Evolutionary conservation across 768 basidiomycete genomes (phyloP), one percentile per base, ranked within the genome.

Genomic region (Rhodotorula diobovata): DNA sequence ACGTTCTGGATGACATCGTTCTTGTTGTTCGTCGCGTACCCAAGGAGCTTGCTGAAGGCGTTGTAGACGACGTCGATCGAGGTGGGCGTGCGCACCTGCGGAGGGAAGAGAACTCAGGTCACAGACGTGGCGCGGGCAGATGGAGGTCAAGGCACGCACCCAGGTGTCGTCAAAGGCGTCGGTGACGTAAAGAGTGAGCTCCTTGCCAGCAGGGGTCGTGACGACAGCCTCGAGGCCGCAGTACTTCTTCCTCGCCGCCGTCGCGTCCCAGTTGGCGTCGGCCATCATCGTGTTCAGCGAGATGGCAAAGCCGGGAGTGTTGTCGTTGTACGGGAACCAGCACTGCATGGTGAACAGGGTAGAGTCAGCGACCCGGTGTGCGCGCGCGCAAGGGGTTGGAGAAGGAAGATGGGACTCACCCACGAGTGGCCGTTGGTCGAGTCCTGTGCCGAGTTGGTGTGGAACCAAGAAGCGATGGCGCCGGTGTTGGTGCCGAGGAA

Each of bases 141-240:
- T n/a, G n/a, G n/a, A n/a, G n/a, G n/a, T n/a, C n/a, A n/a, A n/a
- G n/a, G n/a, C n/a, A n/a, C n/a, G n/a, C n/a, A n/a, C n/a, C n/a
- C n/a, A n/a, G n/a, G n/a, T n/a, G n/a, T n/a, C n/a, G n/a, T n/a
- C n/a, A 21, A 21, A 11, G 10, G 18, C 48, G 20, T 9, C 30
- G 48, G 45, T 45, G n/a, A 77, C 61, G 56, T 66, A 66, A 6
- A 68, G 51, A 7, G 66, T 76, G 8, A 50, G 15, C 25, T 61
- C 28, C 35, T 58, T 67, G 9, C 77, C 77, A 30, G 57, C 58
- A 15, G 75, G 65, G 23, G 69, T 66, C 16, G 63, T 73, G 14
- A 74, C 64, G 14, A 57, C 43, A 2, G 66, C 74, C 62, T 75
- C 76, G 43, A 76, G 71, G 4, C 77, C 77, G 45, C 77, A 78